Evolutionary conservation across 345 rosid genomes (phyloP), one percentile per base, ranked within the genome.

Genomic region (Bruguiera sexangula): DNA sequence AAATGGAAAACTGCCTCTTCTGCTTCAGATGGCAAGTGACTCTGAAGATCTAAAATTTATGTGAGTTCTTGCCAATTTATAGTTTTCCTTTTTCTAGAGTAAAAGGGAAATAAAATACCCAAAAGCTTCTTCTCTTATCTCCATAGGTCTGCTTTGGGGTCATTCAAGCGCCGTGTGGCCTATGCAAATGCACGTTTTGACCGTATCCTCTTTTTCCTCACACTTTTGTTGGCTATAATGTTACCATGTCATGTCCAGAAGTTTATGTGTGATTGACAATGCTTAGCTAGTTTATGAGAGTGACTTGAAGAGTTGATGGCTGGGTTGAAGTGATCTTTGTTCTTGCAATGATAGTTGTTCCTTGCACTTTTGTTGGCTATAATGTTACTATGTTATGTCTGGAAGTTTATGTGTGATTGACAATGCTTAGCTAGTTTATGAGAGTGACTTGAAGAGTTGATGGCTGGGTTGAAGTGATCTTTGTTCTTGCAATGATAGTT

Each of bases 161-260:
- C 91, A 78, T 93, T 93, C 80, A 85, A 80, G 82, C 87, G 84
- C 39, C 86, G 92, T 66, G 89, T 85, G 65, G 90, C 83, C 57
- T 93, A 93, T 68, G 96, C 98, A 67, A 93, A 93, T 82, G 78
- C 85, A 77, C 67, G 80, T 55, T 89, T 78, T 58, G 98, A 93
- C 77, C 74, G 94, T 93, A 93, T 91, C 97, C 94, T 82, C 31
- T 32, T 67, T 1, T 8, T 22, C 32, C 26, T 16, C 57, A 7
- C 27, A 10, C 43, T 71, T 56, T 56, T 58, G 4, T 55, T 26
- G 50, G 46, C 56, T 18, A 19, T 34, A 37, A 57, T 34, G 20
- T 62, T 34, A 27, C 6, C 48, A 13, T 37, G 9, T 63, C 24
- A 24, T 34, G 22, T 19, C 59, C 34, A n/a, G 30, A 43, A 13